These are phyloP conservation scores for Castanea crenata DNA, from an alignment of 306 rosid genomes.

Conservation along the genomic window DNA sequence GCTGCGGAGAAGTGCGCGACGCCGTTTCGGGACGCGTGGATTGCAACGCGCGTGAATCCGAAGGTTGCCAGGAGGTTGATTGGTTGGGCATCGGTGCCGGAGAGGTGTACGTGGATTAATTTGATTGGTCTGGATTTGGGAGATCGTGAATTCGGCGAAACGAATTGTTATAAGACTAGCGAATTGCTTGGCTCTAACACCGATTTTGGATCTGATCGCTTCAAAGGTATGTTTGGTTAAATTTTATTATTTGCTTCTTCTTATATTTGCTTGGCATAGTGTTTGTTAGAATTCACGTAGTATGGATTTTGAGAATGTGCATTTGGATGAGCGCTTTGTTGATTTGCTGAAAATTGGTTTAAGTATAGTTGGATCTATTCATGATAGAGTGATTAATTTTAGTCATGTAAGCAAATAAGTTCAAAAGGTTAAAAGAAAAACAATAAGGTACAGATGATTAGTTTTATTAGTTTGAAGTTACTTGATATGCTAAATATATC, in stretches of 20 bases:
- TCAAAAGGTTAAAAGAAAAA: no score
- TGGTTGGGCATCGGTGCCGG: slow-evolving; percentile 37
- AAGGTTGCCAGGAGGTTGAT: slow-evolving; percentile 46
- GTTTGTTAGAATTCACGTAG: no score
- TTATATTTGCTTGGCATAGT: background rate
- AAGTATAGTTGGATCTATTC: no score
- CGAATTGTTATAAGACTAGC: slow-evolving; percentile 51
- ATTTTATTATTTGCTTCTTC: background rate
- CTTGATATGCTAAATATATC: no score
- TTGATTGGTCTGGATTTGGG: slow-evolving; percentile 25
- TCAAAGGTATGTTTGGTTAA: background rate
- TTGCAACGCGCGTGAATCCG: slow-evolving; percentile 34
- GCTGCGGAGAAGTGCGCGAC: slow-evolving; percentile 61
- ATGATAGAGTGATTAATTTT: no score
- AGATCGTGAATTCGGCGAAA: slow-evolving; percentile 14
- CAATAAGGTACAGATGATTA: no score
- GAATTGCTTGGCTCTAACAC: slow-evolving; percentile 40
- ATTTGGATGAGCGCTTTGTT: no score
- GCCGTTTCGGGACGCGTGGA: slow-evolving; percentile 64
- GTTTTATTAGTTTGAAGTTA: no score
- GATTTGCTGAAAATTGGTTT: no score
- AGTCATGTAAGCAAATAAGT: no score
- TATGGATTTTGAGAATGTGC: no score
- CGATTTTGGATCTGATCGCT: slow-evolving; percentile 22
- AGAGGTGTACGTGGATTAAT: slow-evolving; percentile 14